These are phyloP conservation scores for Prunus yedoensis DNA, from an alignment of 331 rosid genomes.

Conservation along the genomic window DNA sequence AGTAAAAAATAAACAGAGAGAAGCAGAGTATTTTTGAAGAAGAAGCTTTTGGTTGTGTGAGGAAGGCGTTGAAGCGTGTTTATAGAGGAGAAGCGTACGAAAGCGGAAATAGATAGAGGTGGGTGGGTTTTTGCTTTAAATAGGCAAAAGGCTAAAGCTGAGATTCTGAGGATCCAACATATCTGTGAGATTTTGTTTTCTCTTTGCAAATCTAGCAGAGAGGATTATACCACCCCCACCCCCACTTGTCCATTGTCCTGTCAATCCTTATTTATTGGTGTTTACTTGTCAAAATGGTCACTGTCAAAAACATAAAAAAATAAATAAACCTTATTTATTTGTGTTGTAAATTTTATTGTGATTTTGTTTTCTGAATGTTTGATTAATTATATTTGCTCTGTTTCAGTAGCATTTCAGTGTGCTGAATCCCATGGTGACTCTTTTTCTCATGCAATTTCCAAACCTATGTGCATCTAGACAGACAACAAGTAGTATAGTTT, in stretches of 20 bases:
- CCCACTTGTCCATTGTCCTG: constrained; percentile 54
- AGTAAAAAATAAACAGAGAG: neutral
- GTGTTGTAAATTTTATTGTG: neutral
- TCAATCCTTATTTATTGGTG: constrained; percentile 25
- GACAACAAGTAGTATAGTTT: neutral
- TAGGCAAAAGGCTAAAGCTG: constrained; percentile 43
- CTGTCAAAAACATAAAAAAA: neutral
- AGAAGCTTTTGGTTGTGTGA: neutral
- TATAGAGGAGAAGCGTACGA: neutral
- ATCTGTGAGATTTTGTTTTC: constrained; percentile 55
- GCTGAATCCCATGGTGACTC: neutral
- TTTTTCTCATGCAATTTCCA: neutral
- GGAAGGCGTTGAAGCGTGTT: neutral
- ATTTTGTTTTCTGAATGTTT: neutral
- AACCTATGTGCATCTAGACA: neutral
- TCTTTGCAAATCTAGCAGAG: constrained; percentile 58
- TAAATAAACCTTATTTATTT: neutral
- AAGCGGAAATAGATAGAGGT: constrained; percentile 14
- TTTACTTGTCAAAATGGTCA: constrained; percentile 18
- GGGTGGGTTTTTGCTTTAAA: constrained; percentile 35
- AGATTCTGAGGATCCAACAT: constrained; percentile 84
- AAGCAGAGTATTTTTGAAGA: neutral
- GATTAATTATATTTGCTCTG: too few relatives aligned
- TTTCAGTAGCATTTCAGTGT: neutral
- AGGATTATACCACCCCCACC: constrained; percentile 40